These are phyloP conservation scores for Debaryomycetaceae sp. DNA, from an alignment of 1,139 yeast genomes.

Conservation along the genomic window DNA sequence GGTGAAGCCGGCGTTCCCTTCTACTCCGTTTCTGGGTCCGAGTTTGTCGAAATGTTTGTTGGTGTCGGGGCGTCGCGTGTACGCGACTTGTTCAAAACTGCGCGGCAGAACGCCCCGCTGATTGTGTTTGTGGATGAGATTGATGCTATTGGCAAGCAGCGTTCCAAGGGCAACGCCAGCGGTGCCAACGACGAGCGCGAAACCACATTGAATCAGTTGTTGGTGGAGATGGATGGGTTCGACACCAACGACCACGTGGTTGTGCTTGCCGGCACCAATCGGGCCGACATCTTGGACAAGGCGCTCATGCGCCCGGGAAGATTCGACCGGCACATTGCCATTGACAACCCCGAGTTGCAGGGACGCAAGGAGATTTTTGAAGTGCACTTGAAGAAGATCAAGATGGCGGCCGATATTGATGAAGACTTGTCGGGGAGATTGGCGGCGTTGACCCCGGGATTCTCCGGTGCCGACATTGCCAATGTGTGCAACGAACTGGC, in stretches of 20 bases:
- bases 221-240: conserved; percentile 98
- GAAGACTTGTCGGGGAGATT: conserved; percentile 71
- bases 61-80: conserved; percentile 99
- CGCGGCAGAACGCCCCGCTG: conserved; percentile 89
- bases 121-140: conserved; percentile 95
- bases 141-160: conserved; percentile 95
- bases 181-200: conserved; percentile 96
- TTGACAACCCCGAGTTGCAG: conserved; percentile 88
- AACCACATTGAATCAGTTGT: conserved; percentile 87
- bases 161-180: conserved; percentile 78
- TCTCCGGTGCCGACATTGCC: conserved; percentile 97
- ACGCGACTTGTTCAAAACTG: conserved; percentile 88
- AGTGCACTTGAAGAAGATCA: conserved; percentile 73
- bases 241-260: conserved; percentile 87
- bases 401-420: conserved; percentile 29
- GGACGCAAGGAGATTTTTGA: conserved; percentile 90
- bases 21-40: conserved; percentile 94
- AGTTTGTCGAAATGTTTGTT: conserved; percentile 96
- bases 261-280: conserved; percentile 94
- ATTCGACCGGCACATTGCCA: conserved; percentile 88
- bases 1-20: conserved; percentile 99
- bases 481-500: conserved; percentile 98
- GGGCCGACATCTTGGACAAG: conserved; percentile 88
- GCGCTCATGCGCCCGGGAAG: conserved; percentile 97
- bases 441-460: conserved; percentile 96